Base-by-base conservation (phyloP, 257 asterid species). In the Solanum chmielewskii region DNA sequence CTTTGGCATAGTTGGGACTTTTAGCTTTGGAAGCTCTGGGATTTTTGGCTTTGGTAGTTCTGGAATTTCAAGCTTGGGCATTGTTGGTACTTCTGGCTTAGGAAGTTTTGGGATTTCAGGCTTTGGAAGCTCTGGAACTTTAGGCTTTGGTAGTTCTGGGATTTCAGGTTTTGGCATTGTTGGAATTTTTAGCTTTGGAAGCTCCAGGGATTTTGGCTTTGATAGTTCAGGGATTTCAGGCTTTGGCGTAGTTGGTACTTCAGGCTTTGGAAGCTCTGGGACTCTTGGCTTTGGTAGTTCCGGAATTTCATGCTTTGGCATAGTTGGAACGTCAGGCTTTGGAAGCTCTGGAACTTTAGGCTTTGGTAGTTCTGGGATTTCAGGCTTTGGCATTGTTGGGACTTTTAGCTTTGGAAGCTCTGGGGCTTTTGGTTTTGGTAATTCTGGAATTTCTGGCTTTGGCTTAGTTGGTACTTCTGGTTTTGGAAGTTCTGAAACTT, bases 401-500 rank as follows among this genome's bases (percentile, higher is more conserved):
- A 86, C 11, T 45, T 73, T 27, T 2, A 41, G 88, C 35, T 86
- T 86, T 85, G 87, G 83, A 8, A 85, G 2, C 2, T 20, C 70
- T 70, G 83, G 87, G 13, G 10, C 39, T 39, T 49, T 21, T 11
- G 75, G 62, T 35, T 91, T 90, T 11, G 93, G 93, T 3, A 89
- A 23, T 27, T 85, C 59, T 3, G 76, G n/a, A n/a, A 23, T 1
- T 60, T 27, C 18, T 12, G 92, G 89, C 75, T 85, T 70, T 74
- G 84, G 85, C 23, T 23, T 15, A 4, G 81, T 88, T 16, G 11
- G 85, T 1, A 75, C 18, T 29, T 87, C 44, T 13, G 60, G 60
- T 8, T 85, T 83, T 75, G 89, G 84, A 9, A 87, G 20, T 2
- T 47, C 59, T 47, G 20, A 21, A 5, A 14, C 59, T 14, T 15